Conservation (phyloP, 164 flowering plant genomes). For the Piper betle region DNA sequence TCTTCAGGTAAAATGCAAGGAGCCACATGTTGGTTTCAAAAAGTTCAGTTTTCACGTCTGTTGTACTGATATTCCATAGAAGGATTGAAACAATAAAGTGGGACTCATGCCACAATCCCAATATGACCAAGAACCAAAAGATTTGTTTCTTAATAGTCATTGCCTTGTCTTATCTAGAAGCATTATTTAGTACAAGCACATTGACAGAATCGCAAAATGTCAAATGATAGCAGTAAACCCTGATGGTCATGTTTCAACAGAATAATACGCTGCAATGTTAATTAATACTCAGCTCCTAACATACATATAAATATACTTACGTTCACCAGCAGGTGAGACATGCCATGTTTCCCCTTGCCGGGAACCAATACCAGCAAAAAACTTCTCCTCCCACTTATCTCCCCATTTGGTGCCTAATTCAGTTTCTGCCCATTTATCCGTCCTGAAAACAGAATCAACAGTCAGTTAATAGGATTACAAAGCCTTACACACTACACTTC, state of each 20-base stretch:
- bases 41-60: neutral
- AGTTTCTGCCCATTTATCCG: slow-evolving; percentile 99
- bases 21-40: neutral
- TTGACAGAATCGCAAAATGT: no score
- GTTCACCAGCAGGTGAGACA: slow-evolving; percentile 69
- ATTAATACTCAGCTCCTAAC: no score
- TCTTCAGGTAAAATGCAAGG: neutral
- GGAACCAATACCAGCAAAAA: slow-evolving; percentile 85
- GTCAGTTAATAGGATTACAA: neutral
- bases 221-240: no score
- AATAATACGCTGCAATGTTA: no score
- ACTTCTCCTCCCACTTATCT: slow-evolving; percentile 98
- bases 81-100: neutral
- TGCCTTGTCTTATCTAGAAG: no score
- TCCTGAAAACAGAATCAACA: slow-evolving; percentile 37
- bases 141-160: no score
- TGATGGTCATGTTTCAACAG: no score
- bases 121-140: no score
- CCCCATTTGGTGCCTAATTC: slow-evolving; percentile 98
- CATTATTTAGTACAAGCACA: no score
- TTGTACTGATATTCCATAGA: neutral
- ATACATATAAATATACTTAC: slow-evolving; percentile 30
- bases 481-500: neutral
- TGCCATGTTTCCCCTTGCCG: slow-evolving; percentile 99
- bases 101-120: neutral